A percentile compares a stretch with the other conserved stretches of the same genome.
Conservation (phyloP, 2,329 filamentous ascomycete genomes). For the Aspergillus bombycis region DNA sequence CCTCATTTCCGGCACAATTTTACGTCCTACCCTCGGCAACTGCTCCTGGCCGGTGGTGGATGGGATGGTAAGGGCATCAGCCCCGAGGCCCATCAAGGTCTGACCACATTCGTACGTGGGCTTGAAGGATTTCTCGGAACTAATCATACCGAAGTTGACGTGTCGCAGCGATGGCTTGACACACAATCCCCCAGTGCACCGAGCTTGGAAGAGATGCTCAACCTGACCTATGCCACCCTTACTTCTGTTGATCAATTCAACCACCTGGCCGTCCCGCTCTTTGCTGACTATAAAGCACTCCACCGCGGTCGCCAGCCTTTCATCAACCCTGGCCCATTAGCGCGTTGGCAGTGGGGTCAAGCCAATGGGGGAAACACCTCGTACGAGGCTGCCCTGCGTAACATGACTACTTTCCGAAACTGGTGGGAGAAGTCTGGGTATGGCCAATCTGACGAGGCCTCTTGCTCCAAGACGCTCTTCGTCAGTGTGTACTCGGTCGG, state of each 20-base stretch:
- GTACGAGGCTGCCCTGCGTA: slow-evolving; percentile 30
- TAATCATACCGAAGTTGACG: slow-evolving; percentile 30
- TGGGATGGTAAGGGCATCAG: slow-evolving; percentile 7
- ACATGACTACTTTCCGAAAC: slow-evolving; percentile 37
- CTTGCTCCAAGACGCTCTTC: slow-evolving; percentile 38
- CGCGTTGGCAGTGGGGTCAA: slow-evolving; percentile 27
- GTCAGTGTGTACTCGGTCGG: slow-evolving; percentile 30
- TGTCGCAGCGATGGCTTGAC: slow-evolving; percentile 27
- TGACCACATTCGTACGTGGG: slow-evolving; percentile 26
- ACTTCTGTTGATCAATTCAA: slow-evolving; percentile 25
- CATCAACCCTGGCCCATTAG: slow-evolving; percentile 33
- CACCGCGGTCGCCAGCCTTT: slow-evolving; percentile 30
- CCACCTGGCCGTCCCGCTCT: slow-evolving; percentile 26
- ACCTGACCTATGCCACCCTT: slow-evolving; percentile 22
- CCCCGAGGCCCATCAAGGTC: slow-evolving; percentile 28
- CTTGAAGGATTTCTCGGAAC: slow-evolving; percentile 30
- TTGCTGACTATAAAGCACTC: slow-evolving; percentile 26
- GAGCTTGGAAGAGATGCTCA: slow-evolving; percentile 15
- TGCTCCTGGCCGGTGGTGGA: slow-evolving; percentile 16
- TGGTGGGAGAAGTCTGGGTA: slow-evolving; percentile 38
- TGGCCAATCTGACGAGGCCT: slow-evolving; percentile 21
- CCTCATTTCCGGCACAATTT: slow-evolving; percentile 20
- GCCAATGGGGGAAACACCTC: slow-evolving; percentile 18
- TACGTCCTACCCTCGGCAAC: slow-evolving; percentile 24
- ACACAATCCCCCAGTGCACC: slow-evolving; percentile 18